Base-by-base conservation (phyloP, 169 alveolate species). In the Toxoplasma gondii region DNA sequence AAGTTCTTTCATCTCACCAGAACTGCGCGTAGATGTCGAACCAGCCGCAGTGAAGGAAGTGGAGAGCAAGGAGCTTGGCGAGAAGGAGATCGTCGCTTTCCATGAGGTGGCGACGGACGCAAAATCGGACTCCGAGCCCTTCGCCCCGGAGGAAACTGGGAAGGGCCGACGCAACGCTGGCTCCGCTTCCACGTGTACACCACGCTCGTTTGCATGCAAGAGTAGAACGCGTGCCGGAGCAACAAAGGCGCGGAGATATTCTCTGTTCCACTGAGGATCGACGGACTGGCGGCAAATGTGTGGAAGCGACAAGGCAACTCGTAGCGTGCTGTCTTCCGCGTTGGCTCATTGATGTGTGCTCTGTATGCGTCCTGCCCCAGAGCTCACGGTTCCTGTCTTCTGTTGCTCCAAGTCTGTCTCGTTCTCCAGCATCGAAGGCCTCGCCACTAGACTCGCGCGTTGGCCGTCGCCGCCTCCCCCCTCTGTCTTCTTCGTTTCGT, bases 41-140 rank as follows among this genome's bases (percentile, higher is more conserved):
- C 90, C 90, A 82, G 53, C 90, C 90, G 36, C 90, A 82, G 67
- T 82, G 90, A 7, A 82, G 38, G 36, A 82, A 82, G 64, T 82
- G 90, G 17, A 82, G 90, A 12, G 90, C 90, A 27, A 82, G 53
- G 16, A 82, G 90, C 90, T 82, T 82, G 19, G 90, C 90, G 36
- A 82, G 67, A 5, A 82, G 90, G 69, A 82, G 31, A 49, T 82
- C 90, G 4, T 82, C 90, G 9, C 90, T 43, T 39, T 82, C 90
- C 44, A 78, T 78, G 90, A 82, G 90, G 27, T 41, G 67, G 7
- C 67, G 58, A 2, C 90, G n/a, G 67, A 49, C 90, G 29, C 90
- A 82, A 67, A 38, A 82, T 5, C 39, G 24, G n/a, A 4, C 44
- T 31, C 39, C 38, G 24, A 12, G 9, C 7, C 45, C 84, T 74